phyloP scores from a whole-genome alignment of 164 flowering plant species.

The Vitis rotundifolia region DNA sequence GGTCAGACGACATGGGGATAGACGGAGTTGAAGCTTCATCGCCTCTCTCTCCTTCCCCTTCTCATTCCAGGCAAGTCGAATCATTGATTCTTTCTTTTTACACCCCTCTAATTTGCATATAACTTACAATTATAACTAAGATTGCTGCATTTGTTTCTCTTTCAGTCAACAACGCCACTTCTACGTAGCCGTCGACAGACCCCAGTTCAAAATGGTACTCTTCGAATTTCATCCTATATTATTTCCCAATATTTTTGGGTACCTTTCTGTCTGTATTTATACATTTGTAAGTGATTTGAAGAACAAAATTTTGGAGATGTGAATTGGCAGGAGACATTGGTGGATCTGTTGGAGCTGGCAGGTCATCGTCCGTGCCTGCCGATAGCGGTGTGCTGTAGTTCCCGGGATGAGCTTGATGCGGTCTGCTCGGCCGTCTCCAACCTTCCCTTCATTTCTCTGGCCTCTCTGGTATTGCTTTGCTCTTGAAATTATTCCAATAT shows the following conservation, averaged over 20 bases:
- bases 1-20: slow-evolving; percentile 17
- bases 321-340: slow-evolving; percentile 72
- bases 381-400: slow-evolving; percentile 81
- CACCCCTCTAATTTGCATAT: not conserved
- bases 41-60: slow-evolving; percentile 20
- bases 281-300: no score
- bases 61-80: slow-evolving; percentile 14
- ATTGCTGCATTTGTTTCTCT: not conserved
- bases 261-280: no score
- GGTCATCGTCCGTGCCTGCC: slow-evolving; percentile 71
- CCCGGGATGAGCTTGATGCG: slow-evolving; percentile 94
- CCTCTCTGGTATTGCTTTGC: slow-evolving; percentile 51
- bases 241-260: not conserved
- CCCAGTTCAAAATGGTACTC: slow-evolving; percentile 76
- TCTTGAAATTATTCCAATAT: no score
- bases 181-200: slow-evolving; percentile 89
- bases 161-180: slow-evolving; percentile 77
- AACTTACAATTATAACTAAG: no score
- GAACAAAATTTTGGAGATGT: no score
- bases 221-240: slow-evolving; percentile 2
- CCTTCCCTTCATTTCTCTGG: slow-evolving; percentile 58
- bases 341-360: slow-evolving; percentile 72
- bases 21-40: slow-evolving; percentile 29
- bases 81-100: not conserved
- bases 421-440: slow-evolving; percentile 72